Percentiles rank a stretch among this genome's conserved stretches.
phyloP scores from a whole-genome alignment of 352 stramenopile species.

The Hyaloperonospora brassicae region DNA sequence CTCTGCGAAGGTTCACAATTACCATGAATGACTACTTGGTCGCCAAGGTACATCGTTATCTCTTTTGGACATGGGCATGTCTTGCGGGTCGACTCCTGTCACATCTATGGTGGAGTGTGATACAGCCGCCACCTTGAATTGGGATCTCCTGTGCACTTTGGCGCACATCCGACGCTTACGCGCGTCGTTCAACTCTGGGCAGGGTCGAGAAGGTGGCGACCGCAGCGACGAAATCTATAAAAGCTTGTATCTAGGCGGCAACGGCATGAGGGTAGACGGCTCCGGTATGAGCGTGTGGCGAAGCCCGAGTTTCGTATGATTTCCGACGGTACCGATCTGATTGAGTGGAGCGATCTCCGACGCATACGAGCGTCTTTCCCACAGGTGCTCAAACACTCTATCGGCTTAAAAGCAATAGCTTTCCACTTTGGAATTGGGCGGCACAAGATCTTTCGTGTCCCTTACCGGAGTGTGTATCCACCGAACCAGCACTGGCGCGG shows the following conservation, averaged over 20 bases:
- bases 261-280: not conserved
- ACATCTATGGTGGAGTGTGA: no score
- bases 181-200: no score
- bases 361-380: no score
- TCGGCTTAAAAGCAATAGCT: not conserved
- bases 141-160: no score
- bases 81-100: no score
- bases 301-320: not conserved
- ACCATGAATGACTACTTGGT: not conserved
- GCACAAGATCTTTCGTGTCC: not conserved
- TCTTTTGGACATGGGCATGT: not conserved
- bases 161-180: no score
- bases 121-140: no score
- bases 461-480: not conserved
- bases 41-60: not conserved
- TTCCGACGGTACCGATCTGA: not conserved
- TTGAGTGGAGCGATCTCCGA: not conserved
- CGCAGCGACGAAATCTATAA: not conserved
- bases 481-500: not conserved
- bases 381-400: not conserved
- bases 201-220: no score
- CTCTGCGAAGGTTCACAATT: not conserved
- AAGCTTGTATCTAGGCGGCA: not conserved
- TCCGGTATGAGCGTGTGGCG: not conserved
- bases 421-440: not conserved